A percentile compares a stretch with the other conserved stretches of the same genome.
phyloP scores from a whole-genome alignment of 805 yeast species.

The Kuraishia cidri region DNA sequence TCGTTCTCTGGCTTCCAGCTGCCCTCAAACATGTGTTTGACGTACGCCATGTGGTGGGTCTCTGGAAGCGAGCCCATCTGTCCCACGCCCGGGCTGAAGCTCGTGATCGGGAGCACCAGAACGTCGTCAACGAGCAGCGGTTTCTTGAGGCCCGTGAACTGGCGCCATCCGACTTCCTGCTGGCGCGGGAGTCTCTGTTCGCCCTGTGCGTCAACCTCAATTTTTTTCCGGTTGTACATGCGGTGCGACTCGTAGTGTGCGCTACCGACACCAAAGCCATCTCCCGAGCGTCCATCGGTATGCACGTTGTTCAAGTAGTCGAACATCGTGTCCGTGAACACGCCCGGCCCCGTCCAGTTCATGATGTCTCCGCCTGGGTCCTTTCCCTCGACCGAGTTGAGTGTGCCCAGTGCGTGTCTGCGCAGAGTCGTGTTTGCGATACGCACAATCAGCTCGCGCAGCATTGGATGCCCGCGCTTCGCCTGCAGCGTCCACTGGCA shows the following conservation, averaged over 20 bases:
- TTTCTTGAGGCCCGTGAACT: constrained; percentile 48
- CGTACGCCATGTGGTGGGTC: constrained; percentile 43
- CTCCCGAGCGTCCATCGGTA: constrained; percentile 18
- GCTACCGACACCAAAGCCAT: constrained; percentile 24
- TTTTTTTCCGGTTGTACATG: not conserved
- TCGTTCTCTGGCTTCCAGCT: constrained; percentile 42
- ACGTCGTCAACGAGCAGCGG: constrained; percentile 61
- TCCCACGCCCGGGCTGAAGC: constrained; percentile 60
- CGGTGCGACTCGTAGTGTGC: constrained; percentile 6
- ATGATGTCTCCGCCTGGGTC: constrained; percentile 71
- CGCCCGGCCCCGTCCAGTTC: constrained; percentile 97
- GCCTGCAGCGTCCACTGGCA: constrained; percentile 96
- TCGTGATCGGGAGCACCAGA: constrained; percentile 61
- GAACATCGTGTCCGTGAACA: constrained; percentile 84
- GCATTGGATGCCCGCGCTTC: constrained; percentile 85
- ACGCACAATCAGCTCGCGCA: constrained; percentile 69
- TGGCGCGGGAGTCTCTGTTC: constrained; percentile 1
- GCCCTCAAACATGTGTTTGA: constrained; percentile 56
- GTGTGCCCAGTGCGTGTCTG: constrained; percentile 34
- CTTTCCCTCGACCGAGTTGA: constrained; percentile 41
- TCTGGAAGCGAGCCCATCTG: constrained; percentile 52
- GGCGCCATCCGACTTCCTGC: constrained; percentile 43
- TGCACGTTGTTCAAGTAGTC: constrained; percentile 64
- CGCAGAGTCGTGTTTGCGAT: constrained; percentile 70
- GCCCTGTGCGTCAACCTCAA: not conserved